A percentile compares a stretch with the other conserved stretches of the same genome.
Evolutionary conservation across 2,329 filamentous ascomycete genomes (phyloP).

Genomic region (Claviceps sp.): DNA sequence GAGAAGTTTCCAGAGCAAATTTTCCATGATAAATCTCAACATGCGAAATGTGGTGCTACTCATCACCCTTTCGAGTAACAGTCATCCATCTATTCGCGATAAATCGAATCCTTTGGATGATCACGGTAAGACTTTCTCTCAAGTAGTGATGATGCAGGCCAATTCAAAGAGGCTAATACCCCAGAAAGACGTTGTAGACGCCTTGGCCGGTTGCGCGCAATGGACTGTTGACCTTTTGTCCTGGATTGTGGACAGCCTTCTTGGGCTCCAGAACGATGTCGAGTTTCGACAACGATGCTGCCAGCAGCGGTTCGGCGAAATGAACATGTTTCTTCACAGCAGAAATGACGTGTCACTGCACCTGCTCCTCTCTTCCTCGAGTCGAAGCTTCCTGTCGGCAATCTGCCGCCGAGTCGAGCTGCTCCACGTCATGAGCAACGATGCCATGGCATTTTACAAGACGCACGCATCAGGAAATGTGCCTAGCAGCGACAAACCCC

Average conservation of each 20-base stretch:
- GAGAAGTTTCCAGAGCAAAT: conserved; percentile 56
- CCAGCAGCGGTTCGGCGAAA: conserved; percentile 31
- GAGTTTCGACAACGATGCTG: conserved; percentile 38
- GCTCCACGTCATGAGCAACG: conserved; percentile 35
- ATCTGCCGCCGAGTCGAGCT: conserved; percentile 51
- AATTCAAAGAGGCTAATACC: not conserved
- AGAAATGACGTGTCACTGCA: conserved; percentile 47
- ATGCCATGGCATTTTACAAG: conserved; percentile 39
- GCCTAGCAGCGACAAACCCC: conserved; percentile 22
- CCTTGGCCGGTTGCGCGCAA: conserved; percentile 59
- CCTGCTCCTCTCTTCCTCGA: conserved; percentile 58
- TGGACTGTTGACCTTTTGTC: conserved; percentile 65
- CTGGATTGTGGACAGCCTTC: conserved; percentile 47
- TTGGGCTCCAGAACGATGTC: conserved; percentile 38
- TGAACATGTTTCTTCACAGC: conserved; percentile 37
- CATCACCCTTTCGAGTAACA: conserved; percentile 48
- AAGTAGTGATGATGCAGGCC: not conserved
- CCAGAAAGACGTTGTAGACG: conserved; percentile 54
- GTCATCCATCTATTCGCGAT: conserved; percentile 38
- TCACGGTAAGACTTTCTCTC: conserved; percentile 20
- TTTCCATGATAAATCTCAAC: conserved; percentile 63
- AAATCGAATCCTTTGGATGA: conserved; percentile 50
- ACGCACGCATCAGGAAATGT: conserved; percentile 27
- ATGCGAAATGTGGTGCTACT: conserved; percentile 58
- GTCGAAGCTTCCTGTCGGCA: conserved; percentile 58